These are phyloP conservation scores for Akanthomyces muscarius DNA, from an alignment of 2,329 filamentous ascomycete species.

Conservation along the genomic window DNA sequence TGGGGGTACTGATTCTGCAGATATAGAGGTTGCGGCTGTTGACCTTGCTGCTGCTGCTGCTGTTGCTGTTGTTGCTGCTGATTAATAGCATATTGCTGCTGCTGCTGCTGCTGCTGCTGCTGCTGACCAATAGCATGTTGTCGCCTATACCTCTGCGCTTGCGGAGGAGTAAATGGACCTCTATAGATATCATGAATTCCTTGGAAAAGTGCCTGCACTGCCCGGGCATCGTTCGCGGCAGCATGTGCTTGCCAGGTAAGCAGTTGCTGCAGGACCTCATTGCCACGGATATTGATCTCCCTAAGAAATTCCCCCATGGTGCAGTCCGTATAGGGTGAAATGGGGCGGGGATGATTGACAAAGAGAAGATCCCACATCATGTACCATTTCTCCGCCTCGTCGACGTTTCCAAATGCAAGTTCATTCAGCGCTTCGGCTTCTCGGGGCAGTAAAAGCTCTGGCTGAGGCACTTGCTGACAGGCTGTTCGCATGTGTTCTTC, in stretches of 20 bases:
- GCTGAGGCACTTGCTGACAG: not conserved
- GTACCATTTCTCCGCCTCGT: constrained; percentile 5
- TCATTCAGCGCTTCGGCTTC: not conserved
- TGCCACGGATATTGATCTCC: not conserved
- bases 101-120: not conserved
- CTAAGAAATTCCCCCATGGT: not conserved
- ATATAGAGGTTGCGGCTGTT: not conserved
- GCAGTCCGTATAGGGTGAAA: not conserved
- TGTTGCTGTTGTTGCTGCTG: not conserved
- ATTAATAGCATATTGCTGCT: too few species aligned
- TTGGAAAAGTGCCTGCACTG: not conserved
- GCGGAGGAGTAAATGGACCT: not conserved
- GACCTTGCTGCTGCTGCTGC: not conserved
- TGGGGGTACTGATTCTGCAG: too few species aligned
- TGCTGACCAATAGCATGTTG: not conserved
- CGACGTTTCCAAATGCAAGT: not conserved
- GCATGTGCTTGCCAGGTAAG: not conserved
- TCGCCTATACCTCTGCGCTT: not conserved
- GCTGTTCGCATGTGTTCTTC: not conserved
- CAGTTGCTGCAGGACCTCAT: not conserved
- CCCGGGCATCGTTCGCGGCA: not conserved
- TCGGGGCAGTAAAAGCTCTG: not conserved
- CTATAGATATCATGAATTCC: not conserved
- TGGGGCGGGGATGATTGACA: not conserved
- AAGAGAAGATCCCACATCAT: constrained; percentile 13